These are phyloP conservation scores for Gastrolobium villosum DNA, from an alignment of 306 rosid genomes.

Conservation along the genomic window DNA sequence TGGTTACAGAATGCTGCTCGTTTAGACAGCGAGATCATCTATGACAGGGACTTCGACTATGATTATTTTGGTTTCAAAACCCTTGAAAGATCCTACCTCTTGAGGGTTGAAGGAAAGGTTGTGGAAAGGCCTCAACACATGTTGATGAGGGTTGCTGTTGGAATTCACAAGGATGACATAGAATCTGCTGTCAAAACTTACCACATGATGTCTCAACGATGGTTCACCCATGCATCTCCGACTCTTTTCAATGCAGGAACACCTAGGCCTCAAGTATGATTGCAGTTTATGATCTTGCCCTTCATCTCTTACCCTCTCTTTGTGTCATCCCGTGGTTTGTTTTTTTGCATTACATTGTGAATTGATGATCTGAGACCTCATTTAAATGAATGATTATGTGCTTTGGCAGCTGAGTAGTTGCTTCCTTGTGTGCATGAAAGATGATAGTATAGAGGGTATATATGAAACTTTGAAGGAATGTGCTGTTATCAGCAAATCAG, in stretches of 20 bases:
- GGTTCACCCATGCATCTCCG: constrained; percentile 99
- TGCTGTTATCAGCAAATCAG: constrained; percentile 81
- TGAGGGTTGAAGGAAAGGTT: constrained; percentile 85
- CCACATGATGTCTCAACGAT: constrained; percentile 93
- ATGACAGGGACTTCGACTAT: constrained; percentile 92
- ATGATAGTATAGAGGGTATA: constrained; percentile 76
- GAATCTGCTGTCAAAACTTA: constrained; percentile 89
- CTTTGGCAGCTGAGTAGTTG: constrained; percentile 74
- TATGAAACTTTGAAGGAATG: constrained; percentile 82
- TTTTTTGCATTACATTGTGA: neutral
- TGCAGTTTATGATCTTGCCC: neutral
- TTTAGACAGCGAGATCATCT: constrained; percentile 96
- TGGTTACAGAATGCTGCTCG: constrained; percentile 77
- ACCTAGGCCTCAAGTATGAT: constrained; percentile 87
- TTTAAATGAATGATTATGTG: constrained; percentile 26
- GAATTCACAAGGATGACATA: constrained; percentile 90
- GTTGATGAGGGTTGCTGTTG: constrained; percentile 99
- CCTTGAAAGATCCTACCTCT: constrained; percentile 92
- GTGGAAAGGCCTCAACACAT: constrained; percentile 98
- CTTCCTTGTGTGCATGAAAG: constrained; percentile 80
- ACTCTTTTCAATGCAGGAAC: constrained; percentile 98
- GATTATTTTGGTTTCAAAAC: constrained; percentile 98
- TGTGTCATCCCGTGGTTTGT: neutral
- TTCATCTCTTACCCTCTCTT: neutral
- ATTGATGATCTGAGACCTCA: neutral